Evolutionary conservation across 805 yeast species (phyloP).

Genomic region (Lipomyces sp.): DNA sequence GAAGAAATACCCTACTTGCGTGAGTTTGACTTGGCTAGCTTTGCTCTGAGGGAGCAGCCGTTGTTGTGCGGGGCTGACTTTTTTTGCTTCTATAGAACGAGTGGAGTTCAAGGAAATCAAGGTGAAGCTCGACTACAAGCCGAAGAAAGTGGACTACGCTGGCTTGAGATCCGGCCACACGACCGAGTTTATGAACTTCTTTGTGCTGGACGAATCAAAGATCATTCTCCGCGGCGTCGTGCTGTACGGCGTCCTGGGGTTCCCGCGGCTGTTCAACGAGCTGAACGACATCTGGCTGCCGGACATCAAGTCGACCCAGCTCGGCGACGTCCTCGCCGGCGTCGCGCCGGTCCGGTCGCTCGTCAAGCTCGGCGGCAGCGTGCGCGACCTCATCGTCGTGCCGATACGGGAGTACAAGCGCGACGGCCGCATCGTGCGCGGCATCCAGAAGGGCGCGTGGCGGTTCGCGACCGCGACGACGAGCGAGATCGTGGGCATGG

Average conservation of each 20-base stretch:
- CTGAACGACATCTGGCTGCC: conserved; percentile 82
- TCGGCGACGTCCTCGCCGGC: conserved; percentile 78
- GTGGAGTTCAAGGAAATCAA: conserved; percentile 50
- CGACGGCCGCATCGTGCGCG: conserved; percentile 65
- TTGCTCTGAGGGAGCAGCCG: neutral
- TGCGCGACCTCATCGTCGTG: conserved; percentile 65
- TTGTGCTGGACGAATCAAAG: conserved; percentile 81
- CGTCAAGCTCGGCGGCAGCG: conserved; percentile 73
- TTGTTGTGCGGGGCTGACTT: neutral
- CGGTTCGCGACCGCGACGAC: conserved; percentile 75
- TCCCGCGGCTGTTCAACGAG: conserved; percentile 52
- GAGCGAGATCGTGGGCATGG: conserved; percentile 73
- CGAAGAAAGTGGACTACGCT: conserved; percentile 79
- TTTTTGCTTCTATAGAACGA: conserved; percentile 55
- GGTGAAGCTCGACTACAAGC: conserved; percentile 82
- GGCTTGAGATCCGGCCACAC: conserved; percentile 85
- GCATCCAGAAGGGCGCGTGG: conserved; percentile 70
- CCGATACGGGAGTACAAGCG: conserved; percentile 72
- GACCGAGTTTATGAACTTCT: conserved; percentile 82
- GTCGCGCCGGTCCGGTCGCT: conserved; percentile 76
- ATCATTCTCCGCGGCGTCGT: conserved; percentile 59
- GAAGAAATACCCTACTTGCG: conserved; percentile 30
- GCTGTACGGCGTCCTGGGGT: conserved; percentile 75
- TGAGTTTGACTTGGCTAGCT: neutral
- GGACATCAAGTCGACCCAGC: conserved; percentile 75